Evolutionary conservation across 2,329 filamentous ascomycete genomes (phyloP).

Genomic region (Mariannaea elegans): DNA sequence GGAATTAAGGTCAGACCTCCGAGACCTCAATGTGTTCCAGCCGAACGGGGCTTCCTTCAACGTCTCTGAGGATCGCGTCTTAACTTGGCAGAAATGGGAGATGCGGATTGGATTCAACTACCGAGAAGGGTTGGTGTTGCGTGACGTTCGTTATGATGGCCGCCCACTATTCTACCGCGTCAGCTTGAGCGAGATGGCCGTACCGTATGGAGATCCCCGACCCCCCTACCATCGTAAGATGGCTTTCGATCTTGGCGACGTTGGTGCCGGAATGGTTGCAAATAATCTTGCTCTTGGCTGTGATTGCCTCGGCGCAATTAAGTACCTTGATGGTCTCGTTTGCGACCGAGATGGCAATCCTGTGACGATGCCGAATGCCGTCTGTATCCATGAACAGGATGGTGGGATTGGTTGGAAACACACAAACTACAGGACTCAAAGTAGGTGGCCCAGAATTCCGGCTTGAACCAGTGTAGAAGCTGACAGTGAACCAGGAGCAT

Average conservation of each 20-base stretch:
- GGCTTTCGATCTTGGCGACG: constrained; percentile 75
- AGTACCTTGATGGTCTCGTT: constrained; percentile 15
- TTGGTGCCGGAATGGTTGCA: constrained; percentile 69
- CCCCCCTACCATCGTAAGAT: constrained; percentile 34
- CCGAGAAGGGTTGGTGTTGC: constrained; percentile 15
- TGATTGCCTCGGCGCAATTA: constrained; percentile 71
- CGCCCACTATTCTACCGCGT: constrained; percentile 21
- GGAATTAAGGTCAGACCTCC: constrained; percentile 6
- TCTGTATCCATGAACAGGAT: constrained; percentile 26
- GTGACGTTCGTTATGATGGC: constrained; percentile 19
- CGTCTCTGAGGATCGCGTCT: constrained; percentile 12
- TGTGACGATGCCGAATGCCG: constrained; percentile 9
- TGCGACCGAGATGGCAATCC: constrained; percentile 7
- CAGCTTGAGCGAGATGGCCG: constrained; percentile 17
- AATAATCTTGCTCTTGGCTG: constrained; percentile 73
- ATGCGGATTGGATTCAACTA: constrained; percentile 24
- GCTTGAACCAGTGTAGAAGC: background rate
- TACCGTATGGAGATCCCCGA: constrained; percentile 14
- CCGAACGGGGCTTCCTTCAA: constrained; percentile 16
- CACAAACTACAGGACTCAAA: constrained; percentile 21
- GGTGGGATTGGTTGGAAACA: constrained; percentile 27
- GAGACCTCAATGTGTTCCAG: constrained; percentile 7
- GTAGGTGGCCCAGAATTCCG: background rate
- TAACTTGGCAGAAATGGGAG: constrained; percentile 23
- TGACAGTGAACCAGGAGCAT: constrained; percentile 50